Evolutionary conservation across 306 rosid genomes (phyloP).

Genomic region (Cotoneaster glaucophyllus): DNA sequence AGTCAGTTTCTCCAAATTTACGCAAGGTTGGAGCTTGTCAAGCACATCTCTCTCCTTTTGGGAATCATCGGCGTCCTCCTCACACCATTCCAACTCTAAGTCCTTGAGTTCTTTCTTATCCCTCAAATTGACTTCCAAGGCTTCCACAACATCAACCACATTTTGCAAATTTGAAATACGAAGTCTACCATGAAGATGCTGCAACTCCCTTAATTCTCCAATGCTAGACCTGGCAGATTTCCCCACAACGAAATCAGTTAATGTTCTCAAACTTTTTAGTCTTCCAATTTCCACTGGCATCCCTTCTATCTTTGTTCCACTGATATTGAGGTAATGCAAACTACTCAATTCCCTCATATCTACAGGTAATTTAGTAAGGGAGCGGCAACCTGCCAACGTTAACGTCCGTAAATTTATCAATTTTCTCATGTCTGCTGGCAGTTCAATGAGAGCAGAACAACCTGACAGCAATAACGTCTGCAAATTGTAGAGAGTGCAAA

Average conservation of each 20-base stretch:
- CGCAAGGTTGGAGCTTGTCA: neutral
- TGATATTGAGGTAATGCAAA: too few relatives aligned
- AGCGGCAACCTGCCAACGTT: too few relatives aligned
- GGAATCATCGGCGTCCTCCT: neutral
- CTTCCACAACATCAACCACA: neutral
- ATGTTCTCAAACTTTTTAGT: neutral
- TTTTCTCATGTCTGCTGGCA: too few relatives aligned
- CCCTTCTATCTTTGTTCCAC: too few relatives aligned
- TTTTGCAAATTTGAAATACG: neutral
- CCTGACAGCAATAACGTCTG: accelerated
- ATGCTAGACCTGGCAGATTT: neutral
- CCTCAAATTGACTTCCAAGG: neutral
- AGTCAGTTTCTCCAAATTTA: neutral
- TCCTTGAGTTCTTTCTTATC: neutral
- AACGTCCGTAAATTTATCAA: too few relatives aligned
- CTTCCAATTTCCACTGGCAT: too few relatives aligned
- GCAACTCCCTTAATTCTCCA: neutral
- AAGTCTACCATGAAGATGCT: neutral
- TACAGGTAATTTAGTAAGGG: too few relatives aligned
- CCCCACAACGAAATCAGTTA: neutral
- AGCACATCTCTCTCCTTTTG: neutral
- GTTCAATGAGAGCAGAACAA: too few relatives aligned
- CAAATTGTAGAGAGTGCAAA: too few relatives aligned
- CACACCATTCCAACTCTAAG: neutral
- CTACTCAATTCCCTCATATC: too few relatives aligned